phyloP scores from a whole-genome alignment of 2,329 filamentous ascomycete genomes.

The Colletotrichum zoysiae region DNA sequence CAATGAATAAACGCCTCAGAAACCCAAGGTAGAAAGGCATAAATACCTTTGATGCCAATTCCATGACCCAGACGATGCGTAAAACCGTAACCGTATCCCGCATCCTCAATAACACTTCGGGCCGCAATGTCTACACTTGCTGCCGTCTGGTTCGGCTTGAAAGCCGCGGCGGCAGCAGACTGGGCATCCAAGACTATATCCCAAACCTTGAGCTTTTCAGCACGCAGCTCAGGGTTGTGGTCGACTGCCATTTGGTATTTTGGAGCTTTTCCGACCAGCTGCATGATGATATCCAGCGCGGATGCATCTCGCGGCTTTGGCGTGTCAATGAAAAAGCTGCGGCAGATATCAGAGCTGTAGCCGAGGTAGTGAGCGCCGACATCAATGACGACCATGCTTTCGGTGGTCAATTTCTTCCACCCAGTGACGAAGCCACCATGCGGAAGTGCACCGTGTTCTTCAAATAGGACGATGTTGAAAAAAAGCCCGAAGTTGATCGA shows the following conservation, averaged over 20 bases:
- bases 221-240: slow-evolving; percentile 45
- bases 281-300: neutral
- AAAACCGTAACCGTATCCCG: slow-evolving; percentile 70
- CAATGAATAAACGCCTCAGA: too few relatives aligned
- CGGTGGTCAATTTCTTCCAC: slow-evolving; percentile 62
- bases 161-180: slow-evolving; percentile 63
- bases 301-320: slow-evolving; percentile 31
- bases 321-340: slow-evolving; percentile 68
- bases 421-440: slow-evolving; percentile 67
- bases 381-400: slow-evolving; percentile 73
- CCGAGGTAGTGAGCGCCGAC: slow-evolving; percentile 72
- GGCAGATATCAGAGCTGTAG: slow-evolving; percentile 74
- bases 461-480: slow-evolving; percentile 75
- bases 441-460: slow-evolving; percentile 65
- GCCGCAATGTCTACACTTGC: slow-evolving; percentile 73
- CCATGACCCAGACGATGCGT: slow-evolving; percentile 74
- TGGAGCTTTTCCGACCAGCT: neutral
- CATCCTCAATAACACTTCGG: slow-evolving; percentile 66
- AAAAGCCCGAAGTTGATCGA: slow-evolving; percentile 68
- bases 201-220: slow-evolving; percentile 70
- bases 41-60: slow-evolving; percentile 68
- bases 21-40: neutral
- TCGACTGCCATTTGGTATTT: neutral
- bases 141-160: slow-evolving; percentile 65
- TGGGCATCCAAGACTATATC: slow-evolving; percentile 73